Evolutionary conservation across 768 basidiomycete species (phyloP), one percentile per base, ranked within the genome.

Genomic region (Lactarius akahatsu): DNA sequence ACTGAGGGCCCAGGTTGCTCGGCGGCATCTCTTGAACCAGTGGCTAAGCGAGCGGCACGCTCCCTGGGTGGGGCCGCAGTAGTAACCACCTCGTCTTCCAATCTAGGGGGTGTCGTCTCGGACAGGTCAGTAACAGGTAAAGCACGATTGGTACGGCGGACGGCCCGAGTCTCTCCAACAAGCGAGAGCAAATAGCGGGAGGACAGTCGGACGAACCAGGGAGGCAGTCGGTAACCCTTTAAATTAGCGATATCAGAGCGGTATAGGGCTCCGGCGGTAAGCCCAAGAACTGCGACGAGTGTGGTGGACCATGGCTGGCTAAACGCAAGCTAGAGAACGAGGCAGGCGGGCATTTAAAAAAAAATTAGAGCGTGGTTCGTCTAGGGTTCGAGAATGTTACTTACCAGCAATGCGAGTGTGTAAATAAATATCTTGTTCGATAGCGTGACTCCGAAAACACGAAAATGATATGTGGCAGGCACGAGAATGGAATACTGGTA

Each of bases 401-500:
- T 66, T 65, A 92, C 93, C 80, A 92, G 91, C 0, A 83, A 75
- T 7, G 88, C 91, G 6, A 95, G 77, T 26, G 90, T 72, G 73
- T 94, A 94, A 11, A 80, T 78, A 72, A 89, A 85, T 50, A 84
- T 81, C 75, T 96, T 95, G 82, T 91, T 93, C 70, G 82, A 89
- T 62, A 93, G 77, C 11, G 86, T 77, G 23, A 94, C 67, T 3
- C 89, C 90, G 70, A 93, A 90, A 32, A 96, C 81, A 34, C 85
- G 82, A 76, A 90, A 92, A 55, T 80, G 81, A 77, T 96, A 96
- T 2, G 85, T 80, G 0, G 86, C 77, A 1, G 94, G 94, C 1
- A 94, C 86, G 50, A 92, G 83, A 52, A 92, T 79, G 60, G 85
- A 85, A 75, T 91, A 90, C 73, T 96, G 93, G 75, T 94, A 96